phyloP scores from a whole-genome alignment of 1,284 basidiomycete species.

The Cryptococcus sp. region DNA sequence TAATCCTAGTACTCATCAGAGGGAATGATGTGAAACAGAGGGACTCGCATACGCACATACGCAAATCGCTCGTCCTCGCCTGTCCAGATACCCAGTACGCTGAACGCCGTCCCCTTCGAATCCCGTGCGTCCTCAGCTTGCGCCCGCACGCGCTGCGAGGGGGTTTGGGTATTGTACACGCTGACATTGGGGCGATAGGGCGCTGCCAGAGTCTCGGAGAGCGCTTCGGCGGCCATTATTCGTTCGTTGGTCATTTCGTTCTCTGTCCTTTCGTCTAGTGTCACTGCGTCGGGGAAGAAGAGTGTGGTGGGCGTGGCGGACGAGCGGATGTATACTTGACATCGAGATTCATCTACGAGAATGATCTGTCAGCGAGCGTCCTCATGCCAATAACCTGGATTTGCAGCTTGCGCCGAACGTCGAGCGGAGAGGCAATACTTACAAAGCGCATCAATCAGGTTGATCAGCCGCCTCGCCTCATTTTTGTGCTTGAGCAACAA shows the following conservation, averaged over 20 bases:
- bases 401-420: constrained; percentile 39
- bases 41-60: constrained; percentile 56
- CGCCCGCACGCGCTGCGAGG: constrained; percentile 28
- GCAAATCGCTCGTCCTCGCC: constrained; percentile 70
- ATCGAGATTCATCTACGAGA: constrained; percentile 51
- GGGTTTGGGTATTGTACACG: constrained; percentile 56
- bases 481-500: constrained; percentile 64
- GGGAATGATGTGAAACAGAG: too few relatives aligned
- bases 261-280: constrained; percentile 14
- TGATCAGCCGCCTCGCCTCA: constrained; percentile 70
- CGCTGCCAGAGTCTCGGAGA: constrained; percentile 62
- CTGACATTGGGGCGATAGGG: constrained; percentile 65
- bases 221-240: constrained; percentile 64
- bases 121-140: constrained; percentile 22
- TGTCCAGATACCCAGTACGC: constrained; percentile 64
- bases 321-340: constrained; percentile 55
- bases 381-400: constrained; percentile 1
- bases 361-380: not conserved
- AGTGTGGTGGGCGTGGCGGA: constrained; percentile 59
- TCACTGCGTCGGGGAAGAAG: constrained; percentile 63
- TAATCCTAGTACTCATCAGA: not conserved
- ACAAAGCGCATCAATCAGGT: constrained; percentile 69
- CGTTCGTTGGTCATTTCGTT: constrained; percentile 50
- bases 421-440: constrained; percentile 35
- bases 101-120: constrained; percentile 55